Evolutionary conservation across 2,329 filamentous ascomycete species (phyloP).

Genomic region (Talaromyces sp.): DNA sequence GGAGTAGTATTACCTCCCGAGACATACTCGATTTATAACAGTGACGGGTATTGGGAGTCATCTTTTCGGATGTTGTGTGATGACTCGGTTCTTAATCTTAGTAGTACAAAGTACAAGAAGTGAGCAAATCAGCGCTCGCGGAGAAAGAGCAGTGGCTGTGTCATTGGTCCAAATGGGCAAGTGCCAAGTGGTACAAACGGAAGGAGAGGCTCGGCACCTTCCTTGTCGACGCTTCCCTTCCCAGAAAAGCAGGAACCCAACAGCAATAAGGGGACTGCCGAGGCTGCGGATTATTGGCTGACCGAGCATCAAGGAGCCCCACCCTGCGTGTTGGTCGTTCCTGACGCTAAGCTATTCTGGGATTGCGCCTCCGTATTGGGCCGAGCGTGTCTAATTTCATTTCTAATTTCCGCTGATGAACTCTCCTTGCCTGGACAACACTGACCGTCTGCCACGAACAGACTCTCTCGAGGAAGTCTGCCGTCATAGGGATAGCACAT

Average conservation of each 20-base stretch:
- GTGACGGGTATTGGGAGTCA: background rate
- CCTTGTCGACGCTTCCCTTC: background rate
- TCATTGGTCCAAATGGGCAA: background rate
- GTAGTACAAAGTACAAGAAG: no score
- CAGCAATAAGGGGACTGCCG: background rate
- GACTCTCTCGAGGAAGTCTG: background rate
- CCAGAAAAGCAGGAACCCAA: background rate
- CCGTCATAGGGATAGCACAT: background rate
- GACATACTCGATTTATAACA: background rate
- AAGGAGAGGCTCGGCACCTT: constrained; percentile 6
- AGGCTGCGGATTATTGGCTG: background rate
- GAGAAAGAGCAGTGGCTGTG: background rate
- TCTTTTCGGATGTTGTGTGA: background rate
- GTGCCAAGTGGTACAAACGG: background rate
- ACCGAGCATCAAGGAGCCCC: background rate
- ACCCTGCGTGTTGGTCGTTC: constrained; percentile 10
- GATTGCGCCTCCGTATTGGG: background rate
- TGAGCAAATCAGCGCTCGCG: background rate
- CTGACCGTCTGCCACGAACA: background rate
- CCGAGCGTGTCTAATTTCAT: background rate
- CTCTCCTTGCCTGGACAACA: background rate
- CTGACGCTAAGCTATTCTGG: constrained; percentile 10
- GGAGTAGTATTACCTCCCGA: no score
- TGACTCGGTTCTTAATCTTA: background rate
- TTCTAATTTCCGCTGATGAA: constrained; percentile 12